Conservation (phyloP, 805 yeast genomes). For the Lachancea quebecensis region DNA sequence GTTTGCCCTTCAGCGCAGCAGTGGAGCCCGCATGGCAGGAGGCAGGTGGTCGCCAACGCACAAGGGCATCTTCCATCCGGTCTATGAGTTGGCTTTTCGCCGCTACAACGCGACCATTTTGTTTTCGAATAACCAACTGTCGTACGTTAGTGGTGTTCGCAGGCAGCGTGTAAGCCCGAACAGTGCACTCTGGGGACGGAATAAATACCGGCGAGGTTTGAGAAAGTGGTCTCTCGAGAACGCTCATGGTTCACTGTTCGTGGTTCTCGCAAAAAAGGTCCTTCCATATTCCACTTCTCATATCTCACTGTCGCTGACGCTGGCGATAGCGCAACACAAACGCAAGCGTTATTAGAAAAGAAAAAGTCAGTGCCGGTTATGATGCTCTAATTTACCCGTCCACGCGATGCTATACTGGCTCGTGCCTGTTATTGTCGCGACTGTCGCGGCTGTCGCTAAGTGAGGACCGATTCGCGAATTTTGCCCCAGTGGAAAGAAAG, state of each 20-base stretch:
- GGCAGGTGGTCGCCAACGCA: slow-evolving; percentile 25
- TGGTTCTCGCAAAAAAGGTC: neutral
- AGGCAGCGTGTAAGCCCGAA: slow-evolving; percentile 6
- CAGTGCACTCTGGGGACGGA: neutral
- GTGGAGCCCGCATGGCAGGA: slow-evolving; percentile 22
- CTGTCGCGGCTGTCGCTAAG: no score
- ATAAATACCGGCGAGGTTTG: neutral
- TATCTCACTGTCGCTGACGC: neutral
- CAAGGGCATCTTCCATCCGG: slow-evolving; percentile 24
- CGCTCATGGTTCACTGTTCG: neutral
- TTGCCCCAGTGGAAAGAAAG: no score
- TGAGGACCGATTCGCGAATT: no score
- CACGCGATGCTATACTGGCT: no score
- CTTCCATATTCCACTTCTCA: neutral
- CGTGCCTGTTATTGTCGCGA: no score
- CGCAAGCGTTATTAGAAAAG: no score
- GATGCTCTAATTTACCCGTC: no score
- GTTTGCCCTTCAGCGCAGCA: slow-evolving; percentile 22
- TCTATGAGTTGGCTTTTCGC: slow-evolving; percentile 14
- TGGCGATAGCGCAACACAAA: neutral
- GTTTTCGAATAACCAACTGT: slow-evolving; percentile 24
- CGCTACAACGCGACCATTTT: slow-evolving; percentile 16
- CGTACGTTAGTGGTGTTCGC: slow-evolving; percentile 11
- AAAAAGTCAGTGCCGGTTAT: no score
- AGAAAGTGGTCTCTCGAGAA: slow-evolving; percentile 2